These are phyloP conservation scores for Stemphylium beticola DNA, from an alignment of 2,329 filamentous ascomycete genomes.

Conservation along the genomic window DNA sequence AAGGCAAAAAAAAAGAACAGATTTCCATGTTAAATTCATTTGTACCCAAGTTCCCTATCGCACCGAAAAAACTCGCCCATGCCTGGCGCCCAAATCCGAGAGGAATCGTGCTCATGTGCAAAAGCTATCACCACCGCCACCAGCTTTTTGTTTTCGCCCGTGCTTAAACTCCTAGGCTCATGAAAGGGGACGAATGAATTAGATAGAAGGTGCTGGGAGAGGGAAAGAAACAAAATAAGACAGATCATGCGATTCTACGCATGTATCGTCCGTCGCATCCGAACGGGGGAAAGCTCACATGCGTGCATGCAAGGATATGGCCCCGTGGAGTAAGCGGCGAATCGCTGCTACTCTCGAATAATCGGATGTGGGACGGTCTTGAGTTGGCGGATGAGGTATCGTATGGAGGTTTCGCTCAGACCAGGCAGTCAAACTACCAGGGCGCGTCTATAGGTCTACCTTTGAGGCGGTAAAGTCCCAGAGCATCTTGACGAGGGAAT, in stretches of 20 bases:
- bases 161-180: slow-evolving; percentile 12
- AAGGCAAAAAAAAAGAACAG: no score
- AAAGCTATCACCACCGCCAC: slow-evolving; percentile 3
- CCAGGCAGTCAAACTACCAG: not conserved
- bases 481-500: slow-evolving; percentile 85
- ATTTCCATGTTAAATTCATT: no score
- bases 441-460: slow-evolving; percentile 38
- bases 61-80: no score
- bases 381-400: not conserved
- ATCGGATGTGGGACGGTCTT: not conserved
- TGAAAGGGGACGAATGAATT: not conserved
- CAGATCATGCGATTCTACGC: not conserved
- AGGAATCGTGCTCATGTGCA: not conserved
- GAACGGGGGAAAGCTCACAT: not conserved
- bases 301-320: not conserved
- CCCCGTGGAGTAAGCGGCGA: not conserved
- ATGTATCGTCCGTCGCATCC: not conserved
- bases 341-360: not conserved
- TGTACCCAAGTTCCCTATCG: no score
- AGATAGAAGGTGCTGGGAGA: not conserved
- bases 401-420: not conserved
- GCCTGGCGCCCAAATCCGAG: no score
- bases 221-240: not conserved
- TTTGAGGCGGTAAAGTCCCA: slow-evolving; percentile 76
- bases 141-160: slow-evolving; percentile 4